Percentiles rank a stretch among this genome's conserved stretches.
These are phyloP conservation scores for Saccharum officinarum DNA, from an alignment of 176 grass and related monocot species.

Conservation along the genomic window DNA sequence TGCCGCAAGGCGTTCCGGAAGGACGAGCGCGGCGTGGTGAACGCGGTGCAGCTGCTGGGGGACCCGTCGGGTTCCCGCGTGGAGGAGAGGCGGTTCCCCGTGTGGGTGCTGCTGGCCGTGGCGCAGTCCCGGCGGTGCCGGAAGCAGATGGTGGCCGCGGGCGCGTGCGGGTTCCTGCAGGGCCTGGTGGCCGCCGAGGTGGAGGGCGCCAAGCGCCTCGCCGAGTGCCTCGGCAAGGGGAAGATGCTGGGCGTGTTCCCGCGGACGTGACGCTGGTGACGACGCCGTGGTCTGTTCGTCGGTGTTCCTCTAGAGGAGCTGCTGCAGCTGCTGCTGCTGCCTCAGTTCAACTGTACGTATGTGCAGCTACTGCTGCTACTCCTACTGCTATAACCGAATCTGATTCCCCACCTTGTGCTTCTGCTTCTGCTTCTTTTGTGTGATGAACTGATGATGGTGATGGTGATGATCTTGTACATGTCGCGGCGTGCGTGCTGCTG, in stretches of 20 bases:
- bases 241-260: slow-evolving; percentile 91
- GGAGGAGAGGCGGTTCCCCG: slow-evolving; percentile 37
- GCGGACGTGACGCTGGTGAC: slow-evolving; percentile 37
- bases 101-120: slow-evolving; percentile 54
- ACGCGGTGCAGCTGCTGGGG: slow-evolving; percentile 71
- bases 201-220: slow-evolving; percentile 78
- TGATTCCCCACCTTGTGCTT: background rate
- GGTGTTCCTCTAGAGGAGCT: too few relatives aligned
- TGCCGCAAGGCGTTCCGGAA: slow-evolving; percentile 63
- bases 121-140: slow-evolving; percentile 63
- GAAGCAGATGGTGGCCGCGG: slow-evolving; percentile 84
- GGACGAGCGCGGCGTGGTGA: slow-evolving; percentile 71
- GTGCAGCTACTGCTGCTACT: background rate
- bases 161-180: slow-evolving; percentile 76
- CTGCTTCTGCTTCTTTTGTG: background rate
- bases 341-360: slow-evolving; percentile 22
- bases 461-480: slow-evolving; percentile 35
- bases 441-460: background rate
- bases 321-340: too few relatives aligned
- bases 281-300: too few relatives aligned
- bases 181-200: slow-evolving; percentile 54
- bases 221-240: slow-evolving; percentile 68
- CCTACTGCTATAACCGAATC: too few relatives aligned
- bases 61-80: slow-evolving; percentile 4
- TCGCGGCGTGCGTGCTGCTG: background rate